Conservation (phyloP, 306 rosid genomes). For the Quercus bicolor region DNA sequence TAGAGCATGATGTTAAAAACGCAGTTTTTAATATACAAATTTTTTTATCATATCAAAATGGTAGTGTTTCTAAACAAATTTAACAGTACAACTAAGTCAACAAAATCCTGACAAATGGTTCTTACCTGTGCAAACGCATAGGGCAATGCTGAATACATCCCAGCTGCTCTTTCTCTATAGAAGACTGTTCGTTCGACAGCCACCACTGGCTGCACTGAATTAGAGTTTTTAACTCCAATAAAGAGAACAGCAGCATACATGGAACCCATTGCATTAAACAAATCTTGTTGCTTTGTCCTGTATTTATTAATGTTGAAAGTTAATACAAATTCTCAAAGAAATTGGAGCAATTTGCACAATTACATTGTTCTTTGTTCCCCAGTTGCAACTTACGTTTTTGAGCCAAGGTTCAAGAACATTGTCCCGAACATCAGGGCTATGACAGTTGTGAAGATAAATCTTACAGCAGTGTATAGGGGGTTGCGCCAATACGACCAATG, state of each 20-base stretch:
- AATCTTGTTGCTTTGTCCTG: conserved; percentile 28
- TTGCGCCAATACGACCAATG: conserved; percentile 58
- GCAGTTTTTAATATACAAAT: background rate
- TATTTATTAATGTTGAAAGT: background rate
- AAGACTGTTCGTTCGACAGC: conserved; percentile 57
- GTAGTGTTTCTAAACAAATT: background rate
- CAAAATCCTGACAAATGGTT: background rate
- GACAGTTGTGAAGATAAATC: conserved; percentile 35
- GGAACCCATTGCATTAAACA: conserved; percentile 49
- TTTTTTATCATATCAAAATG: background rate
- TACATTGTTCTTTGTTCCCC: background rate
- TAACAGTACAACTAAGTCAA: background rate
- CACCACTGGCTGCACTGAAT: conserved; percentile 50
- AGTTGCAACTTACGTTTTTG: conserved; percentile 42
- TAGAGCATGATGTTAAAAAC: background rate
- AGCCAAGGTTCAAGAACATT: conserved; percentile 59
- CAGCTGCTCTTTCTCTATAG: conserved; percentile 61
- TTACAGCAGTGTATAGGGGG: conserved; percentile 45
- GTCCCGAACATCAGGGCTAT: conserved; percentile 50
- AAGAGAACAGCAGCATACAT: conserved; percentile 51
- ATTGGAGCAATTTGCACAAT: background rate
- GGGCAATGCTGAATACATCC: conserved; percentile 62
- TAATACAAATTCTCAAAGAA: background rate
- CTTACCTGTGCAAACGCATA: conserved; percentile 61
- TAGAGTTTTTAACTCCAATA: conserved; percentile 49